phyloP scores from a whole-genome alignment of 2,329 filamentous ascomycete genomes.

The Ophiostoma triangulosporum region DNA sequence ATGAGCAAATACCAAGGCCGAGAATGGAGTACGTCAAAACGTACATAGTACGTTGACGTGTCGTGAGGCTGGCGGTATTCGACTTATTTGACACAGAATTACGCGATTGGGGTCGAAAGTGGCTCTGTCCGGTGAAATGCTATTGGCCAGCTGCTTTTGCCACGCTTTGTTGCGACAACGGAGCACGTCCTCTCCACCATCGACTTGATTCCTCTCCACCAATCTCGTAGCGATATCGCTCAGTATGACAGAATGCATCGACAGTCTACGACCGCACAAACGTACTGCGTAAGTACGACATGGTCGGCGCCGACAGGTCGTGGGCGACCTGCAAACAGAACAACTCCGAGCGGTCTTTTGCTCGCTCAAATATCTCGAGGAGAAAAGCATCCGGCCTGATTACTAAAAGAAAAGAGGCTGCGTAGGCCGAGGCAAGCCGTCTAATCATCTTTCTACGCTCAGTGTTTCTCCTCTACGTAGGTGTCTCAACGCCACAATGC shows the following conservation, averaged over 20 bases:
- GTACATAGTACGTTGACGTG: neutral
- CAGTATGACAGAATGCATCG: neutral
- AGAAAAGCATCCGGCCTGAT: no score
- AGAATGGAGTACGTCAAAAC: neutral
- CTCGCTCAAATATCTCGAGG: neutral
- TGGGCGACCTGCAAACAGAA: neutral
- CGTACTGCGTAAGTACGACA: conserved; percentile 6
- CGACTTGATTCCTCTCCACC: conserved; percentile 7
- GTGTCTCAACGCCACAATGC: no score
- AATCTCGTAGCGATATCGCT: conserved; percentile 11
- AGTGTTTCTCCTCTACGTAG: no score
- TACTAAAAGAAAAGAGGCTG: no score
- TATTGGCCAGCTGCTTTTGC: neutral
- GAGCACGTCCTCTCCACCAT: no score
- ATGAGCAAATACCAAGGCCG: neutral
- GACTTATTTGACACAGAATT: conserved; percentile 1
- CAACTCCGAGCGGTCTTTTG: neutral
- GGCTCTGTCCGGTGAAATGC: neutral
- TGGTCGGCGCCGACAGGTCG: neutral
- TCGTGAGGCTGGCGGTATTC: neutral
- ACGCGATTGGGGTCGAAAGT: neutral
- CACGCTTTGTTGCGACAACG: conserved; percentile 9
- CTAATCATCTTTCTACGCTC: no score
- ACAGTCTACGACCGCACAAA: neutral
- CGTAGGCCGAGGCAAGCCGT: no score